Evolutionary conservation across 495 filamentous ascomycete genomes (phyloP), one percentile per base, ranked within the genome.

Genomic region (Durotheca rogersii): DNA sequence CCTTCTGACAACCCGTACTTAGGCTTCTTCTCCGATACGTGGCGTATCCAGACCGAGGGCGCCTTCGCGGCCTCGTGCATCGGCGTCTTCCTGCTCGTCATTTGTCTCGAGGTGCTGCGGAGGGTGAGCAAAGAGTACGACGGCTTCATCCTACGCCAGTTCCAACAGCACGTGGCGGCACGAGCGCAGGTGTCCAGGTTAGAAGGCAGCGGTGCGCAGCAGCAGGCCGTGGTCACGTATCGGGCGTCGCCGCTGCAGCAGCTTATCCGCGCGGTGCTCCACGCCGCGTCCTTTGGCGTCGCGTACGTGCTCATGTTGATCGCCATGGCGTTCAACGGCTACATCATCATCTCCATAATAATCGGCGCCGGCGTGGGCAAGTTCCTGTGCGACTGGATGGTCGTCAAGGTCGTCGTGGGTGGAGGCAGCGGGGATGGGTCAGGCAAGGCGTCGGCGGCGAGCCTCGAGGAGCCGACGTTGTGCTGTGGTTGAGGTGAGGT

Each of bases 241-340:
- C 65, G 77, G 33, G 75, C 75, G 7, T 68, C 60, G 19, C 61
- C 72, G 14, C 18, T 74, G 29, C 72, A 80, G 66, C 77, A 81
- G 59, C 37, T 67, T 1, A 60, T 79, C 31, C 66, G 76, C 1
- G 67, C 75, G 1, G 12, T 78, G 10, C 58, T 82, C 21, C 74
- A 81, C 54, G 69, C 70, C 35, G 53, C 66, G 9, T 71, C 72
- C 29, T 81, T 81, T 46, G 77, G 71, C n/a, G 58, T 77, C 37
- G 80, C 75, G 6, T 81, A 81, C 41, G 72, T 81, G 34, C 56
- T 81, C 47, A 82, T 82, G 80, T 50, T 81, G 47, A 58, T 81
- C 34, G 80, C 73, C 29, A 79, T 78, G 75, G 74, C 73, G 41
- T 78, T 69, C 56, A 78, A 80, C 42, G 77, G 79, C 11, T 82